Percentiles rank a stretch among this genome's conserved stretches.
Conservation (phyloP, 805 yeast genomes). For the Kodamaea fukazawae region DNA sequence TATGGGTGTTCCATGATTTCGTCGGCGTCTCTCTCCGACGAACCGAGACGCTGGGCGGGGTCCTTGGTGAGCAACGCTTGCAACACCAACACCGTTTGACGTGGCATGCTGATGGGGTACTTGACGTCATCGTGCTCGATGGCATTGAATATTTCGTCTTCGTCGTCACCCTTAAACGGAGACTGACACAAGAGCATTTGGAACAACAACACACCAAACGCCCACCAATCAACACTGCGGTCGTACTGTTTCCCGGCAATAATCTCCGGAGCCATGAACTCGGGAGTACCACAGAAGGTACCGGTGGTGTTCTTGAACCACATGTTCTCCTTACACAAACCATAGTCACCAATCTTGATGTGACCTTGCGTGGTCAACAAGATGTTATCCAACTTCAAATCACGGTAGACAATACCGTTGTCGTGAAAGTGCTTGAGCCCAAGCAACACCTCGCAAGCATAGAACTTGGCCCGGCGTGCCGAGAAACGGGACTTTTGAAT, state of each 20-base stretch:
- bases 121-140: conserved; percentile 94
- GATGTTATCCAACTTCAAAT: conserved; percentile 91
- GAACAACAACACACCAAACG: conserved; percentile 92
- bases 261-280: conserved; percentile 98
- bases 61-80: conserved; percentile 90
- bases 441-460: conserved; percentile 92
- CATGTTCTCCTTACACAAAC: conserved; percentile 93
- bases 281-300: conserved; percentile 99
- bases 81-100: conserved; percentile 90
- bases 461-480: conserved; percentile 89
- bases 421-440: conserved; percentile 94
- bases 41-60: conserved; percentile 79
- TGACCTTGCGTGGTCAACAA: conserved; percentile 88
- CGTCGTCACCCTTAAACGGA: conserved; percentile 96
- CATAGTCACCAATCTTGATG: conserved; percentile 95
- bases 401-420: conserved; percentile 94
- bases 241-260: conserved; percentile 89
- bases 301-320: conserved; percentile 81
- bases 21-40: conserved; percentile 82
- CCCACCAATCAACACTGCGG: conserved; percentile 99
- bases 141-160: conserved; percentile 95
- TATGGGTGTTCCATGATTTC: conserved; percentile 96
- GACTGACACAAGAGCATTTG: conserved; percentile 96
- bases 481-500: conserved; percentile 90
- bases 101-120: conserved; percentile 96